Evolutionary conservation across 1,284 basidiomycete genomes (phyloP).

Genomic region (Malassezia brasiliensis): DNA sequence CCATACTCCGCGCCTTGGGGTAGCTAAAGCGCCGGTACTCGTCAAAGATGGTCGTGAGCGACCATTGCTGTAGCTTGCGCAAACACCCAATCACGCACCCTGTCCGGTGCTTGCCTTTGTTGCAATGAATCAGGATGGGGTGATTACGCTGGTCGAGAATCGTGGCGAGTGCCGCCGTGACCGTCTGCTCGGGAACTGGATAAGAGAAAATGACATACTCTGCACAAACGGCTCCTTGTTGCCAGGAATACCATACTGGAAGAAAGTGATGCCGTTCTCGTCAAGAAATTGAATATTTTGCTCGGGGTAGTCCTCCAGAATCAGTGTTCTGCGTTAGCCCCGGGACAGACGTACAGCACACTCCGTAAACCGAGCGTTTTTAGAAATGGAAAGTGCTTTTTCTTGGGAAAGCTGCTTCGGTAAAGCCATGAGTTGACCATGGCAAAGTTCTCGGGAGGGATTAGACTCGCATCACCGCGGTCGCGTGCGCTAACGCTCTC

Average conservation of each 20-base stretch:
- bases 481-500: not conserved
- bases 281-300: conserved; percentile 52
- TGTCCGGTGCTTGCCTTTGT: conserved; percentile 57
- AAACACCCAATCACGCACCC: conserved; percentile 56
- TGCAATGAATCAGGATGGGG: conserved; percentile 56
- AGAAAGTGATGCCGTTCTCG: conserved; percentile 50
- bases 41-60: conserved; percentile 54
- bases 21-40: conserved; percentile 54
- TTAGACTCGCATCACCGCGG: conserved; percentile 17
- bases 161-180: conserved; percentile 53
- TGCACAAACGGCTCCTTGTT: conserved; percentile 51
- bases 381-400: conserved; percentile 54
- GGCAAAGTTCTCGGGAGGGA: conserved; percentile 48
- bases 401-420: conserved; percentile 53
- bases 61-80: conserved; percentile 54
- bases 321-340: conserved; percentile 8
- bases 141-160: conserved; percentile 55
- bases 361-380: conserved; percentile 53
- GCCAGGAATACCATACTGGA: conserved; percentile 55
- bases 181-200: conserved; percentile 53
- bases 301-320: conserved; percentile 53
- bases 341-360: conserved; percentile 50
- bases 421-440: conserved; percentile 52
- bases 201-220: conserved; percentile 4
- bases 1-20: conserved; percentile 54